These are phyloP conservation scores for Kandelia obovata DNA, from an alignment of 345 rosid genomes.

Conservation along the genomic window DNA sequence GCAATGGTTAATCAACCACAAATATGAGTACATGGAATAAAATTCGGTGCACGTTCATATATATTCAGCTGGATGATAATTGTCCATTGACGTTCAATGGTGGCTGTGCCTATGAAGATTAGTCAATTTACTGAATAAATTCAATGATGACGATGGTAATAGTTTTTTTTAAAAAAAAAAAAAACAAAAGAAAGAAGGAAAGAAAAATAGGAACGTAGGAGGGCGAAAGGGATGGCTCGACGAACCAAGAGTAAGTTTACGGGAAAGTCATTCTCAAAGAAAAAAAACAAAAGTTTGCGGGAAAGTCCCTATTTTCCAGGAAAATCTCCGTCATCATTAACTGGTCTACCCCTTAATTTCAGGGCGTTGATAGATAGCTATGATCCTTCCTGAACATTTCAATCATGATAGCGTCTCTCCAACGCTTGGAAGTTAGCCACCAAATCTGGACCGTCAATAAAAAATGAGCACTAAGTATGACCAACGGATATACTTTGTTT, in stretches of 20 bases:
- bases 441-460: constrained; percentile 21
- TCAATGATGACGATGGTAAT: no score
- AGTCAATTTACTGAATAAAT: no score
- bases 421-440: neutral
- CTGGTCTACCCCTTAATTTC: constrained; percentile 57
- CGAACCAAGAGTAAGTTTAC: constrained; percentile 24
- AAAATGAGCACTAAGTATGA: no score
- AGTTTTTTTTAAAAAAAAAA: neutral
- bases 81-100: no score
- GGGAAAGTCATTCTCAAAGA: no score
- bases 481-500: no score
- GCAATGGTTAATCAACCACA: no score
- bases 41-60: no score
- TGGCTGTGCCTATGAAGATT: no score
- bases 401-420: constrained; percentile 25
- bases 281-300: neutral
- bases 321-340: constrained; percentile 50
- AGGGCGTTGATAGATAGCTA: constrained; percentile 29
- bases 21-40: no score
- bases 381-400: constrained; percentile 1
- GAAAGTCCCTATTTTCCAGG: constrained; percentile 45
- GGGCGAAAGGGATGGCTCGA: constrained; percentile 27
- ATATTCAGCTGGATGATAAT: no score
- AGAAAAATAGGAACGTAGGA: neutral
- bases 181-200: neutral